Evolutionary conservation across 2,329 filamentous ascomycete species (phyloP).

Genomic region (Fusarium penzigii): DNA sequence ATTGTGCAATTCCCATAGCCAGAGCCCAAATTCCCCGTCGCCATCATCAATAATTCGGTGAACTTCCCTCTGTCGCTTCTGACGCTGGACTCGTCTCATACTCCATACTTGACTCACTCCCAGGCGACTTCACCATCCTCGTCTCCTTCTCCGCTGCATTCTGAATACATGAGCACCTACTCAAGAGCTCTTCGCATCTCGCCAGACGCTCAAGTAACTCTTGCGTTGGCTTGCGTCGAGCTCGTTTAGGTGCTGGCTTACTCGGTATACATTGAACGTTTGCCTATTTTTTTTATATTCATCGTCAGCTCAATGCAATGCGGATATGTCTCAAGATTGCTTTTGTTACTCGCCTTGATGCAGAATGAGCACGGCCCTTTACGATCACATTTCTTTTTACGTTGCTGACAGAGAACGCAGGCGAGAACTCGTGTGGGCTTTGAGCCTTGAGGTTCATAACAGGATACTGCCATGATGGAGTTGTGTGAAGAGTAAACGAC

Average conservation of each 20-base stretch:
- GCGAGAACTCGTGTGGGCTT: constrained; percentile 13
- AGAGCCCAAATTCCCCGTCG: neutral
- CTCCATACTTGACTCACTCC: constrained; percentile 14
- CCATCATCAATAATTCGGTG: neutral
- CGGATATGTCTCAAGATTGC: neutral
- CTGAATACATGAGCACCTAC: constrained; percentile 20
- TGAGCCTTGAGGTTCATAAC: constrained; percentile 7
- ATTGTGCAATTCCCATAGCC: too few species aligned
- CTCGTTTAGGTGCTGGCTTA: constrained; percentile 20
- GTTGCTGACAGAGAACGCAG: constrained; percentile 20
- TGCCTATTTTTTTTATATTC: constrained; percentile 3
- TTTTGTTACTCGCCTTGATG: constrained; percentile 8
- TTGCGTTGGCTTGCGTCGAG: constrained; percentile 18
- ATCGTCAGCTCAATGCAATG: neutral
- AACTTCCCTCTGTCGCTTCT: neutral
- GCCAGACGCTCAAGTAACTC: constrained; percentile 16
- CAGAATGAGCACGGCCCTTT: constrained; percentile 22
- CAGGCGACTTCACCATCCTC: constrained; percentile 5
- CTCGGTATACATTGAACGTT: constrained; percentile 18
- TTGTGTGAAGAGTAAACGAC: neutral
- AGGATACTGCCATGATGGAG: constrained; percentile 8
- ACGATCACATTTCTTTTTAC: constrained; percentile 23
- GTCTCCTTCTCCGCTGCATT: constrained; percentile 1
- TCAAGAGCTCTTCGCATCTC: constrained; percentile 16
- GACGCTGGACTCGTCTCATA: constrained; percentile 14